A percentile compares a stretch with the other conserved stretches of the same genome.
phyloP scores from a whole-genome alignment of 1,284 basidiomycete species.

The Cutaneotrichosporon sp. region DNA sequence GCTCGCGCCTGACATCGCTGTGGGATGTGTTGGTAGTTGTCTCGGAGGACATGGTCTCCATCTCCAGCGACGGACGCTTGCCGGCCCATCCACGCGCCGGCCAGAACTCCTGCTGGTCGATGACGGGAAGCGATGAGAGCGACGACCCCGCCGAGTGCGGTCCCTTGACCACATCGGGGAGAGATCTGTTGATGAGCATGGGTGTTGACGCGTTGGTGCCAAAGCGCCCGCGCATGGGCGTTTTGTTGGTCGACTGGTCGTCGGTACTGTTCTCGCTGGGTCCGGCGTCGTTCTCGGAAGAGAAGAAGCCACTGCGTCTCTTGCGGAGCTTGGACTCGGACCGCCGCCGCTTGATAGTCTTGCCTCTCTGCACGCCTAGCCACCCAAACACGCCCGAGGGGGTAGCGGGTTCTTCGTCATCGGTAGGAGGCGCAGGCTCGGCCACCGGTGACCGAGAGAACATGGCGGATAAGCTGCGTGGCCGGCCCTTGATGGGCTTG shows the following conservation, averaged over 20 bases:
- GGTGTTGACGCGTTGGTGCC: slow-evolving; percentile 12
- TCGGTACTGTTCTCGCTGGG: slow-evolving; percentile 9
- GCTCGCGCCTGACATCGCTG: background rate
- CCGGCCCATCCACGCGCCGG: slow-evolving; percentile 16
- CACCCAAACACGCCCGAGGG: slow-evolving; percentile 40
- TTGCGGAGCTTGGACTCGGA: slow-evolving; percentile 35
- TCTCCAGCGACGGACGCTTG: slow-evolving; percentile 32
- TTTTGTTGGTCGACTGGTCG: background rate
- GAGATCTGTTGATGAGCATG: slow-evolving; percentile 10
- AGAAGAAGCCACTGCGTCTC: slow-evolving; percentile 13
- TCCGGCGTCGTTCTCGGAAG: slow-evolving; percentile 13
- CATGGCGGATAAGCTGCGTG: slow-evolving; percentile 44
- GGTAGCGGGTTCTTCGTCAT: slow-evolving; percentile 13
- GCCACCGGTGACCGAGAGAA: slow-evolving; percentile 29
- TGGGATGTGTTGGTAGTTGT: background rate
- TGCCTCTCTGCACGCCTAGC: slow-evolving; percentile 39
- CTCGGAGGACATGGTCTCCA: slow-evolving; percentile 34
- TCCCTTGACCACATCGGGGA: background rate
- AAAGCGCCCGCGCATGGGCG: background rate
- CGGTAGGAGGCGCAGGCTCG: slow-evolving; percentile 11
- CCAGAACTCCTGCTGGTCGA: slow-evolving; percentile 20
- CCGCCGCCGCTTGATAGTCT: slow-evolving; percentile 35
- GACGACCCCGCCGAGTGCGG: slow-evolving; percentile 10
- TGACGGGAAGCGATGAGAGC: slow-evolving; percentile 20
- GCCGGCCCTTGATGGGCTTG: slow-evolving; percentile 29